Conservation (phyloP, 1,284 basidiomycete species). For the Ustilago esculenta region DNA sequence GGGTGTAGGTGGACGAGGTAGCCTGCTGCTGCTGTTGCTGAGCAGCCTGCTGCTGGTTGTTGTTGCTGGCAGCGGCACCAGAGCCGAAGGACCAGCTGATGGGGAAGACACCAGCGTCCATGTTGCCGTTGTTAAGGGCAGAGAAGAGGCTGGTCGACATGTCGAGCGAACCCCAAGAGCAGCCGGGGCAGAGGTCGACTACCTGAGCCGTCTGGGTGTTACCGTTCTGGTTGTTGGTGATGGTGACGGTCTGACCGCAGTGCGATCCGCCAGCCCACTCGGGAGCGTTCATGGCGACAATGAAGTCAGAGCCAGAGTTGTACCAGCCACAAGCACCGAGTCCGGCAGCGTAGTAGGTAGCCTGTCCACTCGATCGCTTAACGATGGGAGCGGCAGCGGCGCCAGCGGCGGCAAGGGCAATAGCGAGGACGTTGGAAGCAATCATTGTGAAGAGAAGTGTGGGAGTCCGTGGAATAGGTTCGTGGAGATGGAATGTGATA, state of each 20-base stretch:
- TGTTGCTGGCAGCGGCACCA: slow-evolving; percentile 29
- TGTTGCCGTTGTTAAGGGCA: slow-evolving; percentile 57
- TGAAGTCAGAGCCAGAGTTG: slow-evolving; percentile 54
- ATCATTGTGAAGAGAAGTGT: slow-evolving; percentile 46
- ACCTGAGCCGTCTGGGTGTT: slow-evolving; percentile 75
- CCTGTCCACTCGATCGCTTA: slow-evolving; percentile 49
- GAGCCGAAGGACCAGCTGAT: slow-evolving; percentile 58
- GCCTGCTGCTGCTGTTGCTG: slow-evolving; percentile 28
- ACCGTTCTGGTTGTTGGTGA: slow-evolving; percentile 72
- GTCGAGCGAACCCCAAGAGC: slow-evolving; percentile 79
- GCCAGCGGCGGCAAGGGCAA: slow-evolving; percentile 49
- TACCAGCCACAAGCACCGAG: slow-evolving; percentile 50
- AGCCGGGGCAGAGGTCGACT: slow-evolving; percentile 78
- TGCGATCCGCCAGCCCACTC: slow-evolving; percentile 51
- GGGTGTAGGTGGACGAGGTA: slow-evolving; percentile 36
- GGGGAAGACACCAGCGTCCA: slow-evolving; percentile 60
- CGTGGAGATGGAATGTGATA: neutral
- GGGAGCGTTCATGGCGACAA: slow-evolving; percentile 62
- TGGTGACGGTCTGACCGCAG: slow-evolving; percentile 76
- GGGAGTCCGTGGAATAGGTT: slow-evolving; percentile 1
- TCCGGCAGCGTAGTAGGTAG: slow-evolving; percentile 59
- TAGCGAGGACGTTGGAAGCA: slow-evolving; percentile 50
- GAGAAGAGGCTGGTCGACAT: slow-evolving; percentile 79
- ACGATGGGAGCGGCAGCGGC: slow-evolving; percentile 50
- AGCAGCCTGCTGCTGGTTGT: slow-evolving; percentile 38